These are phyloP conservation scores for Crithidia brevicula DNA, from an alignment of 208 protist genomes.

Conservation along the genomic window DNA sequence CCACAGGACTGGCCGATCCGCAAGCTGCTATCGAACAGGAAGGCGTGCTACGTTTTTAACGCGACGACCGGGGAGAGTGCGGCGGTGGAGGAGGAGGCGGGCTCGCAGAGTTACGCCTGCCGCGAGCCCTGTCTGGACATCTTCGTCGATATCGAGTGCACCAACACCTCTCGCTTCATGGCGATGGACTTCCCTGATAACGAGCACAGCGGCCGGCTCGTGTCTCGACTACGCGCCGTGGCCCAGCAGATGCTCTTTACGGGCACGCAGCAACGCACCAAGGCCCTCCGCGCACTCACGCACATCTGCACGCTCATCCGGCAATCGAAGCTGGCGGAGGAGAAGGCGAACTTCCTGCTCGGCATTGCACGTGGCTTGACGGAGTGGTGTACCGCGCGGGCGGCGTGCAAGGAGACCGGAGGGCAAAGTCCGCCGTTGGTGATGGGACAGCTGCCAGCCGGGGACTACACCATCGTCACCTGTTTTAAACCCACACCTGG, in stretches of 20 bases:
- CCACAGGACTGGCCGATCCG: slow-evolving; percentile 17
- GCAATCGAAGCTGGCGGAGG: neutral
- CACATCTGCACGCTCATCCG: slow-evolving; percentile 12
- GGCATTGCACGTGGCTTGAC: slow-evolving; percentile 17
- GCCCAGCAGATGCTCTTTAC: neutral
- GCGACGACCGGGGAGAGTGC: neutral
- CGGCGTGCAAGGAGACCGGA: neutral
- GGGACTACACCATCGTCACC: slow-evolving; percentile 74
- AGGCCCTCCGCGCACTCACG: slow-evolving; percentile 10
- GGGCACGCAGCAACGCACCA: slow-evolving; percentile 5
- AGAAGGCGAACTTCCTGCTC: slow-evolving; percentile 13
- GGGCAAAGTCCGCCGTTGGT: slow-evolving; percentile 9
- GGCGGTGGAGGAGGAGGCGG: slow-evolving; percentile 13
- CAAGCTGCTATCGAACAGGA: slow-evolving; percentile 6
- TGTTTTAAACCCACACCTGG: slow-evolving; percentile 17
- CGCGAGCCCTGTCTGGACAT: neutral
- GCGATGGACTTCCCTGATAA: slow-evolving; percentile 7
- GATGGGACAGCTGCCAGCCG: slow-evolving; percentile 56
- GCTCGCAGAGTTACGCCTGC: slow-evolving; percentile 37
- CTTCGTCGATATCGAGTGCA: slow-evolving; percentile 19
- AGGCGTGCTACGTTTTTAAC: slow-evolving; percentile 9
- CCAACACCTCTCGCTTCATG: slow-evolving; percentile 10
- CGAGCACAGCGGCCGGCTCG: neutral
- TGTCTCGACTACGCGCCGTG: slow-evolving; percentile 20
- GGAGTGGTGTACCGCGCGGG: slow-evolving; percentile 6